Evolutionary conservation across 2,329 filamentous ascomycete species (phyloP), one percentile per base, ranked within the genome.

Genomic region (Boeremia lycopersici): DNA sequence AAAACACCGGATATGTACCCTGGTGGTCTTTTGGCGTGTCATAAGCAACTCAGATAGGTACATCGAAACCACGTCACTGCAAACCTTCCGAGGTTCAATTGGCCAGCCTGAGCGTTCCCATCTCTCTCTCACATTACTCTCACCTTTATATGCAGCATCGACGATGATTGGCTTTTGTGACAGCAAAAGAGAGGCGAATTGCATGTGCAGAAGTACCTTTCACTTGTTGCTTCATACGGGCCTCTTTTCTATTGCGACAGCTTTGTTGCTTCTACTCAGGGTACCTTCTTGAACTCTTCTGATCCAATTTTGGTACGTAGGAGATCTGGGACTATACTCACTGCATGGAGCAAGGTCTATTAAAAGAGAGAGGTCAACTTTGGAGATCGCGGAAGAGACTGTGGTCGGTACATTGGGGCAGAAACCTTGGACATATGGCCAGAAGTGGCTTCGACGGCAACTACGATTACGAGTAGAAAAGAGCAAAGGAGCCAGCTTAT

Each of bases 201-300:
- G 5, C 19, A 23, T 5, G 19, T 23, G 19, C 3, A 23, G 3
- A 5, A 23, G 19, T 23, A 5, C 19, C 19, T 5, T 5, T 23
- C 3, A 23, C 5, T 23, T 23, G 19, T 3, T 23, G 2, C 19
- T 23, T 23, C 19, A 5, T 23, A 23, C 19, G 5, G 2, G 19
- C 19, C 19, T 23, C 19, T 23, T 23, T 5, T 23, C 19, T 3
- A 23, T 5, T 23, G 5, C 19, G 19, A 23, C 19, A 23, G 77
- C 43, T 74, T 79, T 54, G 66, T 79, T 44, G 73, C 73, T 29
- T 78, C 79, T 65, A 79, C 77, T 0, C 53, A 78, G 15, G 69
- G 64, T n/a, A 79, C 77, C 13, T 74, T 77, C 59, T 43, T 79
- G 69, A 72, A 43, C 74, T 79, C 7, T 69, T 77, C 46, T 79